These are phyloP conservation scores for Trifolium fragiferum DNA, from an alignment of 306 rosid species.

Conservation along the genomic window DNA sequence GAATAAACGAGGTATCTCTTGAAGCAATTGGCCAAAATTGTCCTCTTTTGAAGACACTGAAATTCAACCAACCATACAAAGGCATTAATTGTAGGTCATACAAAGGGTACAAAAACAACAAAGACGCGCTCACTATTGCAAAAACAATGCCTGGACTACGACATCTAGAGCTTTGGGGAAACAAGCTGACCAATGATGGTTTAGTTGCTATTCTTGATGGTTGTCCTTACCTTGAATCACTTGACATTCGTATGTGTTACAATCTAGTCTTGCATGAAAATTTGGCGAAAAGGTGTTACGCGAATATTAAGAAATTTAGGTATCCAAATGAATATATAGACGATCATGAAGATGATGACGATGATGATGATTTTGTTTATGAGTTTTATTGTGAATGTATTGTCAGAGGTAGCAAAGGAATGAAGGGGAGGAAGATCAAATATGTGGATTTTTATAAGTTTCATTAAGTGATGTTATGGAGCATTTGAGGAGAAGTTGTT, in stretches of 20 bases:
- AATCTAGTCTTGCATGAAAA: conserved; percentile 40
- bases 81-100: neutral
- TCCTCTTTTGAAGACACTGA: conserved; percentile 53
- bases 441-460: neutral
- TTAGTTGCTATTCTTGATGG: conserved; percentile 56
- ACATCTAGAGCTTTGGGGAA: conserved; percentile 59
- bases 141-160: conserved; percentile 48
- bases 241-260: conserved; percentile 59
- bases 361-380: neutral
- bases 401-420: neutral
- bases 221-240: conserved; percentile 61
- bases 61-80: conserved; percentile 38
- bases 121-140: conserved; percentile 54
- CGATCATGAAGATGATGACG: neutral
- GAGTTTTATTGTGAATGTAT: conserved; percentile 9
- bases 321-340: conserved; percentile 39
- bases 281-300: conserved; percentile 46
- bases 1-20: conserved; percentile 40
- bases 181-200: conserved; percentile 53
- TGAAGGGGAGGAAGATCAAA: neutral
- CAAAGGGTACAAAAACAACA: conserved; percentile 26
- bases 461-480: neutral
- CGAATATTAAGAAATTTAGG: conserved; percentile 46
- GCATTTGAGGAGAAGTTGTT: neutral
- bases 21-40: conserved; percentile 54